Evolutionary conservation across 148 eudicot species (phyloP).

Genomic region (Cornus florida): DNA sequence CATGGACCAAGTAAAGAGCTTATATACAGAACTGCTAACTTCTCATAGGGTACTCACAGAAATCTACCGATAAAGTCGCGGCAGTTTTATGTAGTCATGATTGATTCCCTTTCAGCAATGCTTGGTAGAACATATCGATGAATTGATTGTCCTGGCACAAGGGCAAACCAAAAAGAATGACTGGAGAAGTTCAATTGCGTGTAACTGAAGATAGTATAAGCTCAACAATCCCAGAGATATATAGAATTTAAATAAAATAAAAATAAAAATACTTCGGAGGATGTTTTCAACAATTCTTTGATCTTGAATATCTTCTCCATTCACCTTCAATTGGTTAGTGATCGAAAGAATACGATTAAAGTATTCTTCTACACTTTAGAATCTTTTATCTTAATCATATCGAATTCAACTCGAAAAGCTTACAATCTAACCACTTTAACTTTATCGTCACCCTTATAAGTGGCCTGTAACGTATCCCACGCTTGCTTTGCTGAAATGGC

Average conservation of each 20-base stretch:
- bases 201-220: not conserved
- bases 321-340: too few relatives aligned
- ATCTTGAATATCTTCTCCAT: too few relatives aligned
- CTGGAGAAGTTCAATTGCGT: not conserved
- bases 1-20: not conserved
- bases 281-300: too few relatives aligned
- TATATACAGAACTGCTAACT: constrained; percentile 18
- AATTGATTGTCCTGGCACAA: constrained; percentile 70
- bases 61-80: constrained; percentile 15
- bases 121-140: constrained; percentile 76
- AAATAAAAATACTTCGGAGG: too few relatives aligned
- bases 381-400: too few relatives aligned
- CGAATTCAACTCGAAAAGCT: too few relatives aligned
- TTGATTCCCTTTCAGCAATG: constrained; percentile 63
- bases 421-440: too few relatives aligned
- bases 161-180: constrained; percentile 1
- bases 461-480: too few relatives aligned
- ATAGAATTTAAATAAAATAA: not conserved
- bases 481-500: too few relatives aligned
- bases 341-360: too few relatives aligned
- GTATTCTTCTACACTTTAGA: too few relatives aligned
- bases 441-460: too few relatives aligned
- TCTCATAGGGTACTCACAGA: constrained; percentile 11
- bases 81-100: constrained; percentile 22
- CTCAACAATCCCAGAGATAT: not conserved